Percentiles rank a stretch among this genome's conserved stretches.
These are phyloP conservation scores for Syzygium jambos DNA, from an alignment of 345 rosid species.

Conservation along the genomic window DNA sequence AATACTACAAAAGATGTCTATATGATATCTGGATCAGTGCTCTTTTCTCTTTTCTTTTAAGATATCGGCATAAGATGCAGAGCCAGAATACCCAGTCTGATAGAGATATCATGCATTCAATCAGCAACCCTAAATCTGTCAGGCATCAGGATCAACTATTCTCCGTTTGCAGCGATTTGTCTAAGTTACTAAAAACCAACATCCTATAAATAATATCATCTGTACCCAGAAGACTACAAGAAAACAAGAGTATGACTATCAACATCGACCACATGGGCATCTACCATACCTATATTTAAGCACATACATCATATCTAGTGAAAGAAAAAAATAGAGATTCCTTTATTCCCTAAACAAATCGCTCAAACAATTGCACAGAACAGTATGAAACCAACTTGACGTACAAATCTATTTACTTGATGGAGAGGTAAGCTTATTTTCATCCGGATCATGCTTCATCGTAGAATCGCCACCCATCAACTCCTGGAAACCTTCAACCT, in stretches of 20 bases:
- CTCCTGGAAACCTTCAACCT: slow-evolving; percentile 91
- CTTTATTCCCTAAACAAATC: background rate
- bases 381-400: background rate
- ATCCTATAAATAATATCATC: background rate
- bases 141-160: background rate
- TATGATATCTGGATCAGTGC: background rate
- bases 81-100: background rate
- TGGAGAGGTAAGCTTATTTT: slow-evolving; percentile 66
- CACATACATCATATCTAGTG: background rate
- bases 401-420: slow-evolving; percentile 36
- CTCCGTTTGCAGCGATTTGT: background rate
- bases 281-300: background rate
- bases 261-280: background rate
- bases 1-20: background rate
- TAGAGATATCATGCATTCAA: background rate
- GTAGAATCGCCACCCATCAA: slow-evolving; percentile 86
- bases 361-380: background rate
- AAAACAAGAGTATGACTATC: background rate
- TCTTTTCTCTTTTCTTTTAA: background rate
- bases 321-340: background rate
- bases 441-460: slow-evolving; percentile 63
- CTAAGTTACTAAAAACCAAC: background rate
- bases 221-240: background rate
- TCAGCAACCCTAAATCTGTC: background rate
- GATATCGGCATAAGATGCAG: background rate